Base-by-base conservation (phyloP, 1,284 basidiomycete genomes). In the Malassezia slooffiae region DNA sequence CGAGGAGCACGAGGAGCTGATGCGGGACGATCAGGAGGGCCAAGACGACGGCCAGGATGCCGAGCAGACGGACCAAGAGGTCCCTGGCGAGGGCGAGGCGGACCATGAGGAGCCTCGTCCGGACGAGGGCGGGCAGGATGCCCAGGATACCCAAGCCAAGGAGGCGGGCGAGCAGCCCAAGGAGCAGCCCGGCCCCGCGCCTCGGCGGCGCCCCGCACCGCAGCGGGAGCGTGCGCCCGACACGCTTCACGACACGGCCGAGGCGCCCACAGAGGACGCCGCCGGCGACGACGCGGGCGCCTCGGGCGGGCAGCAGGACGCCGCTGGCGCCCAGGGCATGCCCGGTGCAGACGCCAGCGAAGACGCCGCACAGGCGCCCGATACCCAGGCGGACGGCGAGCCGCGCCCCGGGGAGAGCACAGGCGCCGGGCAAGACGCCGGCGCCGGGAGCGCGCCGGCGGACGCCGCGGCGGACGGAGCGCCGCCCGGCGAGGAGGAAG, bases 361-460 rank as follows among this genome's bases (percentile, higher is more conserved):
- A 15, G 30, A 28, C 19, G 47, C 51, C 11, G 16, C 33, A 8
- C 26, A 43, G 4, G 41, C 42, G 4, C 37, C 47, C 35, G 52
- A 41, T 2, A 11, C 34, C 9, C 41, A 48, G 20, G 24, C 22
- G 2, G 38, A 34, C 20, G 41, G 42, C 34, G 19, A 46, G 5
- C 11, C 37, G 8, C 17, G n/a, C n/a, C n/a, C 37, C 15, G 42
- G 56, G 30, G 54, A 57, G 22, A 55, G 53, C 12, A 35, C 49
- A 9, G 59, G 57, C 56, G 31, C 67, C 57, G 41, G 70, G 16
- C 42, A 64, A 12, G 57, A 60, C 28, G 55, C 55, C 39, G 57
- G 60, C 17, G 51, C 54, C 11, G 54, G 57, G 30, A 48, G 61
- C 23, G 58, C 64, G 16, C 45, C 52, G 37, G 45, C 50, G 11